Conservation (phyloP, 164 flowering plant species). For the Annona squamosa region DNA sequence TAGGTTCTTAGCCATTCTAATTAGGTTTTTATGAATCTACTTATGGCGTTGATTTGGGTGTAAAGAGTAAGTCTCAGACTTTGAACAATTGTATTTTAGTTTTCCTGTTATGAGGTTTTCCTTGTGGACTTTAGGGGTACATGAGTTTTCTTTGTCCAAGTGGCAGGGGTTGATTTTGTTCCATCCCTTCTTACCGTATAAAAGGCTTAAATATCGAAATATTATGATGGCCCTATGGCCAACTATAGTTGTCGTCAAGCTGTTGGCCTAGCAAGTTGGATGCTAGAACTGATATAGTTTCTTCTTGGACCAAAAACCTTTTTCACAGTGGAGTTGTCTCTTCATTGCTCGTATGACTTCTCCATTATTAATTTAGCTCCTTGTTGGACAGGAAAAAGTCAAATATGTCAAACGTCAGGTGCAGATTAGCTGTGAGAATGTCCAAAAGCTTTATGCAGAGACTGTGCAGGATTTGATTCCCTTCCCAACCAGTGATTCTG, state of each 20-base stretch:
- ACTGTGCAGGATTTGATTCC: constrained; percentile 56
- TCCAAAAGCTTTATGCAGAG: constrained; percentile 60
- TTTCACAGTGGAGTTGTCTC: neutral
- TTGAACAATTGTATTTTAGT: no score
- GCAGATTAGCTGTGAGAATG: constrained; percentile 60
- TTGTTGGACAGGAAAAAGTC: constrained; percentile 51
- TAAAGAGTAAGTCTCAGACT: no score
- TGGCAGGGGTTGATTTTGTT: no score
- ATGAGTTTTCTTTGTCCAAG: no score
- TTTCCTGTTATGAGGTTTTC: no score
- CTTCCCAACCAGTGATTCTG: constrained; percentile 19
- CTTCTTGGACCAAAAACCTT: no score
- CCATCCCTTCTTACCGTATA: no score
- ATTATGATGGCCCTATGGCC: neutral
- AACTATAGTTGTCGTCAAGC: neutral
- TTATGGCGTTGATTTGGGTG: no score
- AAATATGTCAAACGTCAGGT: constrained; percentile 67
- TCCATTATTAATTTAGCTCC: neutral
- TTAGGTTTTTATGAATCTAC: no score
- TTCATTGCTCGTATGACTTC: neutral
- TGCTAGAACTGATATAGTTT: no score
- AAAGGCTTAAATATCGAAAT: neutral
- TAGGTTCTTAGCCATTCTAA: no score
- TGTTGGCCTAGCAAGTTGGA: neutral
- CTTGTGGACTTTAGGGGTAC: no score